Evolutionary conservation across 1,284 basidiomycete genomes (phyloP).

Genomic region (Apiotrichum gamsii): DNA sequence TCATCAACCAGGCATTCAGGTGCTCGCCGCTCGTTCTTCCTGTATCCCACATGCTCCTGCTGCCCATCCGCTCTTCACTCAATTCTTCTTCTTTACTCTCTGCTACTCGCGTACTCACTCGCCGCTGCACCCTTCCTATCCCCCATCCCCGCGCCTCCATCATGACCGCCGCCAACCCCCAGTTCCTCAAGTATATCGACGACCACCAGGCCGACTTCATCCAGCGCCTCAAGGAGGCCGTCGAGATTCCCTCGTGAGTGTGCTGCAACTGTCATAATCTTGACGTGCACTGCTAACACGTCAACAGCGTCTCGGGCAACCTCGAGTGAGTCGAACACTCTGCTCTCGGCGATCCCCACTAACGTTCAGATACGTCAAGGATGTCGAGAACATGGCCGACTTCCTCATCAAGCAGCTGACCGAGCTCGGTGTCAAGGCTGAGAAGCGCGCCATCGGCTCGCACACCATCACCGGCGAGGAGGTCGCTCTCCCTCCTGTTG

Average conservation of each 20-base stretch:
- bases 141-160: slow-evolving; percentile 3
- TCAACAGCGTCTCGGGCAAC: slow-evolving; percentile 46
- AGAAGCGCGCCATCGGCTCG: slow-evolving; percentile 67
- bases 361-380: slow-evolving; percentile 57
- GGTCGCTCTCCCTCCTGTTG: slow-evolving; percentile 71
- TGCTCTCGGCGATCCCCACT: too few relatives aligned
- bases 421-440: slow-evolving; percentile 66
- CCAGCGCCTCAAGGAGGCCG: slow-evolving; percentile 69
- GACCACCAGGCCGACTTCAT: slow-evolving; percentile 68
- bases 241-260: slow-evolving; percentile 75
- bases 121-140: not conserved
- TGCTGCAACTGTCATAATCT: not conserved
- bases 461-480: slow-evolving; percentile 74
- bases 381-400: slow-evolving; percentile 75
- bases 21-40: too few relatives aligned
- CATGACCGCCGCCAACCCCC: slow-evolving; percentile 48
- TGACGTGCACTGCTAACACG: slow-evolving; percentile 10
- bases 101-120: not conserved
- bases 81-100: not conserved
- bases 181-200: slow-evolving; percentile 62
- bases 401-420: slow-evolving; percentile 70
- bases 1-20: too few relatives aligned
- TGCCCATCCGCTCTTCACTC: not conserved
- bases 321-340: slow-evolving; percentile 35
- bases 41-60: too few relatives aligned